phyloP scores from a whole-genome alignment of 306 rosid genomes.

The Aeschynomene evenia region DNA sequence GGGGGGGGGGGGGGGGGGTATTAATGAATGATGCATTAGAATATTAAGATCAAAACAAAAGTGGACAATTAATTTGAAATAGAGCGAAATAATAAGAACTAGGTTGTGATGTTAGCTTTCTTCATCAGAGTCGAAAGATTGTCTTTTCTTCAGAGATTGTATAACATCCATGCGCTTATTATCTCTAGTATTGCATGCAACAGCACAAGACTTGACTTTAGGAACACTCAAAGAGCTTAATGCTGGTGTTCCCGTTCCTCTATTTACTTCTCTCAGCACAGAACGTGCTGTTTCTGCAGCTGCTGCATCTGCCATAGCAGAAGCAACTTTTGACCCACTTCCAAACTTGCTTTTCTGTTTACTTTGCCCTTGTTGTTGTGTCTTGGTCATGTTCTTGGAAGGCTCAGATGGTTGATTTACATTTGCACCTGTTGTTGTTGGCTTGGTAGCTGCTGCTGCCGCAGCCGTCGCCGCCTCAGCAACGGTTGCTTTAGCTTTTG shows the following conservation, averaged over 20 bases:
- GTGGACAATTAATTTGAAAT: too few species aligned
- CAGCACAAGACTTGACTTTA: constrained; percentile 56
- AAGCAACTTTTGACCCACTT: constrained; percentile 54
- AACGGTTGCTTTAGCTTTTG: constrained; percentile 64
- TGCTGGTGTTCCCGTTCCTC: constrained; percentile 63
- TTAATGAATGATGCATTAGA: too few species aligned
- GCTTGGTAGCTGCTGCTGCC: constrained; percentile 49
- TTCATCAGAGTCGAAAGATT: constrained; percentile 68
- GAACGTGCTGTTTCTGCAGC: constrained; percentile 80
- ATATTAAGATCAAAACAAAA: too few species aligned
- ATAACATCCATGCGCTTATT: constrained; percentile 41
- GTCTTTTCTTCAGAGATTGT: constrained; percentile 66
- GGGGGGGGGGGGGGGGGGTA: too few species aligned
- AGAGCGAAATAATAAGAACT: too few species aligned
- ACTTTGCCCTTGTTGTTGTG: constrained; percentile 32
- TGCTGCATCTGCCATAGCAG: constrained; percentile 81
- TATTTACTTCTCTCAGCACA: constrained; percentile 79
- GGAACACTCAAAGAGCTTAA: constrained; percentile 59
- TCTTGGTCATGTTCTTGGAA: constrained; percentile 28
- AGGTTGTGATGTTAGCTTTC: constrained; percentile 40
- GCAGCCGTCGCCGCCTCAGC: constrained; percentile 64
- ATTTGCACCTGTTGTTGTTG: constrained; percentile 41
- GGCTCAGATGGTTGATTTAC: constrained; percentile 38
- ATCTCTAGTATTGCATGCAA: constrained; percentile 24
- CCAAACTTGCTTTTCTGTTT: constrained; percentile 7